phyloP scores from a whole-genome alignment of 2,329 filamentous ascomycete species.

The Pyrenophora tritici-repentis region DNA sequence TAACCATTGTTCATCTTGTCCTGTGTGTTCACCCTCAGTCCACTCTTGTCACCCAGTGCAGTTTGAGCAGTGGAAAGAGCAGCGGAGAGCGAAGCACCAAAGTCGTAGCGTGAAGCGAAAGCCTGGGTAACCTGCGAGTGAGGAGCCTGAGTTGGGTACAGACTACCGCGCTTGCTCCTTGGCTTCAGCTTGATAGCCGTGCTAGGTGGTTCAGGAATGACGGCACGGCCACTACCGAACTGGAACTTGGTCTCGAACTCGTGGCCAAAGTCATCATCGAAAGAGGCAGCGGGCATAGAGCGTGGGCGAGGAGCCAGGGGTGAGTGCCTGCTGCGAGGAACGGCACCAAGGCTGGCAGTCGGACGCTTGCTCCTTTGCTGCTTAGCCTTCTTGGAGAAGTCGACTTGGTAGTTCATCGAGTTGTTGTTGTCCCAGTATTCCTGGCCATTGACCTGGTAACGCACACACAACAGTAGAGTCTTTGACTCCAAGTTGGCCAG shows the following conservation, averaged over 20 bases:
- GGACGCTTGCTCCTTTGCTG: constrained; percentile 52
- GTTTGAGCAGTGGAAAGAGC: constrained; percentile 77
- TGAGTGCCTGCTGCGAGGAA: constrained; percentile 56
- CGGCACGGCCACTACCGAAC: constrained; percentile 48
- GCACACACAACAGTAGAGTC: constrained; percentile 88
- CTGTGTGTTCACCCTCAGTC: constrained; percentile 42
- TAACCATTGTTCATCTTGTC: constrained; percentile 29
- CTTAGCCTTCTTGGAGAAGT: constrained; percentile 82
- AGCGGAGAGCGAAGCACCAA: constrained; percentile 85
- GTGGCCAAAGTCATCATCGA: constrained; percentile 73
- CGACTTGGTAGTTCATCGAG: constrained; percentile 86
- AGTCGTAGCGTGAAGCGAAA: constrained; percentile 94
- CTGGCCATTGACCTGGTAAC: constrained; percentile 80
- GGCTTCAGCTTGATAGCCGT: constrained; percentile 71
- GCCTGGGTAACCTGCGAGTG: constrained; percentile 65
- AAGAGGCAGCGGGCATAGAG: constrained; percentile 54
- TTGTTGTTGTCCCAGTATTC: constrained; percentile 97
- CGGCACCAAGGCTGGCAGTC: constrained; percentile 57
- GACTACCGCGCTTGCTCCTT: constrained; percentile 63
- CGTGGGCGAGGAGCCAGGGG: constrained; percentile 54
- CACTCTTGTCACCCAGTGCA: constrained; percentile 62
- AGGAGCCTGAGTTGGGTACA: constrained; percentile 63
- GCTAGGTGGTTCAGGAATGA: constrained; percentile 64
- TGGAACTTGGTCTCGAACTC: constrained; percentile 57
- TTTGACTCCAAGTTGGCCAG: constrained; percentile 89